Evolutionary conservation across 768 basidiomycete genomes (phyloP), one percentile per base, ranked within the genome.

Genomic region (Rossbeevera mucosa): DNA sequence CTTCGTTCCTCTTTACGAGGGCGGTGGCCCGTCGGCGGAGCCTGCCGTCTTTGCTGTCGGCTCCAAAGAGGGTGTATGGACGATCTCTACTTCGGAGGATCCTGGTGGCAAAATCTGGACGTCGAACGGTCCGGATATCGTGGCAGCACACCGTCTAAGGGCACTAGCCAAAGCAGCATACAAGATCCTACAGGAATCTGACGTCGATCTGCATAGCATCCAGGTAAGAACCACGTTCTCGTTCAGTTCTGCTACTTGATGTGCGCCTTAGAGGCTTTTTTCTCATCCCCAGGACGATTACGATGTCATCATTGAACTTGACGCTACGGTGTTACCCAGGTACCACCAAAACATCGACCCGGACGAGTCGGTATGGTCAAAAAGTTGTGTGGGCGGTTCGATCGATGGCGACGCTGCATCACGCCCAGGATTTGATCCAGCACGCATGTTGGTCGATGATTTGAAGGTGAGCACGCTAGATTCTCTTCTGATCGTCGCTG

Each of bases 361-460:
- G 0, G 77, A 87, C 56, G 53, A 72, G 2, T 66, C 68, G 2
- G 64, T 78, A 1, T 79, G 86, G 67, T 66, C 72, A 56, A 55
- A 74, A 66, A 53, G 74, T 65, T 62, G 62, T 25, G 8, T 16
- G 8, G 21, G 24, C 9, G 44, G 38, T 30, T 16, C 43, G 62
- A 65, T 62, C 79, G 80, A 61, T 18, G 65, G 31, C 7, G 54
- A 60, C 12, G 62, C 57, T 2, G 48, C 56, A 9, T 59, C 74
- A 14, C 76, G 82, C 33, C 80, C 91, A 16, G 92, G 83, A 2
- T 94, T 91, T 59, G 91, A 97, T 68, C 93, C 93, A 1, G 86
- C 82, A 0, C 72, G 71, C 13, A 60, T 82, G 54, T 74, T 92
- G 14, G 80, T 85, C 60, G 64, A 75, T 16, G 91, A 94, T 58